Percentiles rank a stretch among this genome's conserved stretches.
phyloP scores from a whole-genome alignment of 768 basidiomycete genomes.

The Lanmaoa rubissima region DNA sequence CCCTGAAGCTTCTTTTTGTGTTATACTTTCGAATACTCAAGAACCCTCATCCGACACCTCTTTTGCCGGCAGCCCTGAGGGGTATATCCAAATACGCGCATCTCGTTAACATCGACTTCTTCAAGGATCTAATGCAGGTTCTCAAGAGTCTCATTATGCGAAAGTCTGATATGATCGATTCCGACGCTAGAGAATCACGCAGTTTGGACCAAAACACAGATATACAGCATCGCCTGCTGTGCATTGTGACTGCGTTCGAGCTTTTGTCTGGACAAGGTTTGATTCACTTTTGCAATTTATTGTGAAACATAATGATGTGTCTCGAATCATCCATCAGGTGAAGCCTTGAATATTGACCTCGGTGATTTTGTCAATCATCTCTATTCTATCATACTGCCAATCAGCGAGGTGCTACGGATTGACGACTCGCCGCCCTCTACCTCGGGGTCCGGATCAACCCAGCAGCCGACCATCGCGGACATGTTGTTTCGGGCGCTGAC shows the following conservation, averaged over 20 bases:
- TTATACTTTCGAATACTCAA: slow-evolving; percentile 97
- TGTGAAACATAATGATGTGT: slow-evolving; percentile 6
- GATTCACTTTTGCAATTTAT: slow-evolving; percentile 8
- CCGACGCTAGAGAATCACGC: slow-evolving; percentile 33
- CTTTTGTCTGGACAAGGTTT: slow-evolving; percentile 93
- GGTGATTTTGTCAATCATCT: slow-evolving; percentile 82
- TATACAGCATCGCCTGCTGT: slow-evolving; percentile 66
- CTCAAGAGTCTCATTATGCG: slow-evolving; percentile 73
- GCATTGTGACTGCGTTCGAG: slow-evolving; percentile 96
- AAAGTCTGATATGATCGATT: slow-evolving; percentile 42
- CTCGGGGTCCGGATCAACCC: slow-evolving; percentile 26
- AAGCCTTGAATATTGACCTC: slow-evolving; percentile 96
- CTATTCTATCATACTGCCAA: slow-evolving; percentile 76
- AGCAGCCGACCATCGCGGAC: slow-evolving; percentile 47
- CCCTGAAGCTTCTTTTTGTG: slow-evolving; percentile 93
- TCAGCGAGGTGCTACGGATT: slow-evolving; percentile 64
- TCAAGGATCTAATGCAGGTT: slow-evolving; percentile 89
- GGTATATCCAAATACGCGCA: slow-evolving; percentile 94
- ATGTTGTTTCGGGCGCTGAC: slow-evolving; percentile 86
- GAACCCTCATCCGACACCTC: slow-evolving; percentile 69
- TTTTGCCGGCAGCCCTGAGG: slow-evolving; percentile 84
- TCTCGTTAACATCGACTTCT: slow-evolving; percentile 97
- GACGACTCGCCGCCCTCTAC: slow-evolving; percentile 47
- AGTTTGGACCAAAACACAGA: slow-evolving; percentile 36
- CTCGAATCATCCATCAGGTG: slow-evolving; percentile 50